These are phyloP conservation scores for Wallacemonas rigidus DNA, from an alignment of 208 protist genomes.

Conservation along the genomic window DNA sequence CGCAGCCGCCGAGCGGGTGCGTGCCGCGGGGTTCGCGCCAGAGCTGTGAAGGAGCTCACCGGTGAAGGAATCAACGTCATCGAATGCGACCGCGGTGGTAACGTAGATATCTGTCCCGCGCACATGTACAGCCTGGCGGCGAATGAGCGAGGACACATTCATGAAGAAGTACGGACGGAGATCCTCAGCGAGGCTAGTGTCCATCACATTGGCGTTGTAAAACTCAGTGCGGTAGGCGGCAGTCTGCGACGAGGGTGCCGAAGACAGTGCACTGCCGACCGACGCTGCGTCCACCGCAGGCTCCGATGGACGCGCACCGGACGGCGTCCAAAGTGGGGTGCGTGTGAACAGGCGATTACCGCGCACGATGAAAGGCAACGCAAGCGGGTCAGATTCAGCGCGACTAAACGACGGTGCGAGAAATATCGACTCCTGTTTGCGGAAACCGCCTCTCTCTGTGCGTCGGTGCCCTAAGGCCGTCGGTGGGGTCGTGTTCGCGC, in stretches of 20 bases:
- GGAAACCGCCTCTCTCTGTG: constrained; percentile 33
- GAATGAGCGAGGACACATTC: constrained; percentile 70
- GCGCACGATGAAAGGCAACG: constrained; percentile 64
- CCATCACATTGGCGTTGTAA: constrained; percentile 1
- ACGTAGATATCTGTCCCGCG: constrained; percentile 64
- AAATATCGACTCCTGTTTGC: constrained; percentile 30
- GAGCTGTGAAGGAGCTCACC: constrained; percentile 26
- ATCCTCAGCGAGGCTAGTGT: constrained; percentile 6
- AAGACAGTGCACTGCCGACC: too few relatives aligned
- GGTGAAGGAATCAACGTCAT: constrained; percentile 49
- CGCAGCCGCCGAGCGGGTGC: neutral
- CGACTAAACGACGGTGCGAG: constrained; percentile 25
- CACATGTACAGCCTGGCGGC: constrained; percentile 46
- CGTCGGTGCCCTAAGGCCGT: neutral
- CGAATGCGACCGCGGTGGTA: constrained; percentile 51
- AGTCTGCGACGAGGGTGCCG: too few relatives aligned
- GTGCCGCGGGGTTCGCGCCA: neutral
- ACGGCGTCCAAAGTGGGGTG: constrained; percentile 22
- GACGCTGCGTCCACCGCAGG: neutral
- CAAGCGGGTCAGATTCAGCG: constrained; percentile 45
- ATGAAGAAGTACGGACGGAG: constrained; percentile 63
- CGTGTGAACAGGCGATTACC: constrained; percentile 69
- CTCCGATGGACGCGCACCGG: neutral
- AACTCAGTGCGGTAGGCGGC: neutral
- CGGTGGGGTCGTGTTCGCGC: neutral